Evolutionary conservation across 2,329 filamentous ascomycete species (phyloP), one percentile per base, ranked within the genome.

Genomic region (Penicillium paneum): DNA sequence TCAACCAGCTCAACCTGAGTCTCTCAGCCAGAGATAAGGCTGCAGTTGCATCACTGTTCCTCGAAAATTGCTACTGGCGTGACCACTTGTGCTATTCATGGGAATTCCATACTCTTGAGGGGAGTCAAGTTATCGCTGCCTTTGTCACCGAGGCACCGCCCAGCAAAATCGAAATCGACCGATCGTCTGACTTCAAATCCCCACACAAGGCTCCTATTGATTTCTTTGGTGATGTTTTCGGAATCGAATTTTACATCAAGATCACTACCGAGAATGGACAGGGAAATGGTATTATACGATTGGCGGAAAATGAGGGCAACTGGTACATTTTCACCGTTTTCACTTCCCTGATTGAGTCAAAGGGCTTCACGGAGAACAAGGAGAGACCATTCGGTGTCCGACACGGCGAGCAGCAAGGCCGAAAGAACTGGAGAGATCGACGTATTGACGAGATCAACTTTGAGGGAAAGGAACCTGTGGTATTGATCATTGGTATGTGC

Each of bases 301-400:
- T 89, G 0, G 70, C 71, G 0, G 69, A 75, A 57, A 65, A 71
- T 5, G 71, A 69, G 0, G 70, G 68, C 3, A 53, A 71, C 6
- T 89, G 84, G 85, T 86, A 84, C 65, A 80, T 83, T 0, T 87
- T 83, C 58, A 85, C 83, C 1, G 62, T 89, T 0, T 88, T 83
- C 63, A 89, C 86, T 0, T 75, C 77, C 0, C 71, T 90, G 5
- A 65, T 77, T 1, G 78, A 81, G 35, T 59, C 90, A 5, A 80
- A 74, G 4, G 82, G 79, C 0, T 71, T 79, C 47, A 80, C 84
- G 83, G 88, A 66, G 58, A 61, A 0, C 65, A 76, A 1, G 74
- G 78, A 74, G 4, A 76, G 87, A 28, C 78, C 83, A 0, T 73
- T 73, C 19, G 87, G 87, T 0, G 83, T 79, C 5, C 71, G 79